A percentile compares a stretch with the other conserved stretches of the same genome.
phyloP scores from a whole-genome alignment of 176 grass and related monocot genomes.

The Triticum turgidum region DNA sequence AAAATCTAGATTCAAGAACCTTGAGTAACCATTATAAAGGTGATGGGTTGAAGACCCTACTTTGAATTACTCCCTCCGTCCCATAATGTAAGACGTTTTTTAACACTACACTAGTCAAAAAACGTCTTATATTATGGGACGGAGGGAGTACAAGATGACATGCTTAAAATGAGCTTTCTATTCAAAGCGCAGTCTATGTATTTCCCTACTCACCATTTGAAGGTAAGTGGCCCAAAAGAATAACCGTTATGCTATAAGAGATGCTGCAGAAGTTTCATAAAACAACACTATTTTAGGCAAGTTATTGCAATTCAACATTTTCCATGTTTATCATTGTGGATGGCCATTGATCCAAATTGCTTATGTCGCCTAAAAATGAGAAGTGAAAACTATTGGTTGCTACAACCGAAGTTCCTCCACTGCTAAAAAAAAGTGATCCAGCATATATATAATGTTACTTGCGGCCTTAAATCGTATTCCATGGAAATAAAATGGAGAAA shows the following conservation, averaged over 20 bases:
- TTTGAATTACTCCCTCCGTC: background rate
- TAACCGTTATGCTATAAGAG: background rate
- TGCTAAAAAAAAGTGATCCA: background rate
- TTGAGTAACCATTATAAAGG: conserved; percentile 14
- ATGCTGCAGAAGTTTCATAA: background rate
- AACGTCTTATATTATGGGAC: no score
- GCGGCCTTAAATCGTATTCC: background rate
- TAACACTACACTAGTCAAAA: no score
- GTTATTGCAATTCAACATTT: background rate
- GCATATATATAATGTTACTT: background rate
- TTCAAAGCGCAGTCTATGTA: background rate
- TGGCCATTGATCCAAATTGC: background rate
- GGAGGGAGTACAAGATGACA: background rate
- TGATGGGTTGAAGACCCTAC: background rate
- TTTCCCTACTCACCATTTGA: background rate
- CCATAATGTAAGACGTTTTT: no score
- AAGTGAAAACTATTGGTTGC: conserved; percentile 6
- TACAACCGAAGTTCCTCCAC: background rate
- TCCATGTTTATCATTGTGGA: background rate
- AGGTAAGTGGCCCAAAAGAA: background rate
- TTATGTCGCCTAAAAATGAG: background rate
- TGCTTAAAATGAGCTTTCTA: background rate
- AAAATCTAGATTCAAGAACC: background rate
- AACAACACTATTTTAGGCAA: background rate
- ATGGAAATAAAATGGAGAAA: background rate